Evolutionary conservation across 73 alveolate species (phyloP).

Genomic region (Stentor roeselii): DNA sequence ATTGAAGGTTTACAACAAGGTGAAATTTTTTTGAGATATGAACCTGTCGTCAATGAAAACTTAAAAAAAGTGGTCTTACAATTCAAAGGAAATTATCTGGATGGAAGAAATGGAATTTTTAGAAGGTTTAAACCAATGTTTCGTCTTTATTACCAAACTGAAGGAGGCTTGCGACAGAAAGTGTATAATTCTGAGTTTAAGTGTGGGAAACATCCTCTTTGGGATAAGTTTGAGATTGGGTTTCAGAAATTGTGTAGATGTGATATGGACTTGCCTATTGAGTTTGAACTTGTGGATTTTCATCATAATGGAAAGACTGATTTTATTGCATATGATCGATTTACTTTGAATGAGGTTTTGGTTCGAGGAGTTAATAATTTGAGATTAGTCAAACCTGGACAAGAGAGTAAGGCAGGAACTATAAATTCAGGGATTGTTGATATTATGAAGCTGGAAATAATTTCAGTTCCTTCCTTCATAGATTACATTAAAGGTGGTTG

Average conservation of each 20-base stretch:
- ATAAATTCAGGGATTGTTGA: not conserved
- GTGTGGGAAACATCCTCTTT: not conserved
- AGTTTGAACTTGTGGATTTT: not conserved
- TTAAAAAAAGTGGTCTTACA: not conserved
- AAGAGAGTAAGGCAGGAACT: not conserved
- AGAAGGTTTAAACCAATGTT: not conserved
- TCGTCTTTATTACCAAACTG: not conserved
- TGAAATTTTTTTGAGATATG: not conserved
- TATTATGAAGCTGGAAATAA: too few species aligned
- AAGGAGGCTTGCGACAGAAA: not conserved
- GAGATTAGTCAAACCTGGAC: not conserved
- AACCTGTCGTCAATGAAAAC: too few species aligned
- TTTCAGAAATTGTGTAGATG: not conserved
- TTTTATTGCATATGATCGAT: not conserved
- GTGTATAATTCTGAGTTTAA: not conserved
- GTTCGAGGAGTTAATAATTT: not conserved
- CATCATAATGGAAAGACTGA: not conserved
- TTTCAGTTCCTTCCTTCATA: slow-evolving; percentile 32
- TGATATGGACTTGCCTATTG: not conserved
- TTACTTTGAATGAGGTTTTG: too few species aligned
- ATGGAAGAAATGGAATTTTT: not conserved
- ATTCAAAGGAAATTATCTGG: not conserved
- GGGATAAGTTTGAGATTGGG: not conserved
- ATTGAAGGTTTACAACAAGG: not conserved
- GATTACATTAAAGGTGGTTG: slow-evolving; percentile 82